Percentiles rank a stretch among this genome's conserved stretches.
phyloP scores from a whole-genome alignment of 495 filamentous ascomycete species.

The Xylaria curta region DNA sequence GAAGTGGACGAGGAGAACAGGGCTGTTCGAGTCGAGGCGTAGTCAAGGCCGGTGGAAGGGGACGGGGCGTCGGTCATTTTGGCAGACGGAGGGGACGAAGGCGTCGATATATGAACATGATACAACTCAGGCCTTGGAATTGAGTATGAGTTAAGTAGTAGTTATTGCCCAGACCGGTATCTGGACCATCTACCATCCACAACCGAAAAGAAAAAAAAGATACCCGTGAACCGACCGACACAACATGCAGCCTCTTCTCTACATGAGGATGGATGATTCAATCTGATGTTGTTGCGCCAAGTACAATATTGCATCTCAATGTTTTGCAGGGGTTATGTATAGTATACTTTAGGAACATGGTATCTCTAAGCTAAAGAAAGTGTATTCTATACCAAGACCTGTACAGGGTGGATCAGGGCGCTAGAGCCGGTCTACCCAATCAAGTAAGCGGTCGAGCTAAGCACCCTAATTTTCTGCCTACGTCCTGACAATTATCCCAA shows the following conservation, averaged over 20 bases:
- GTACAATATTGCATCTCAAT: background rate
- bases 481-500: background rate
- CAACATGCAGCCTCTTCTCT: conserved; percentile 2
- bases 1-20: conserved; percentile 59
- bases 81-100: conserved; percentile 32
- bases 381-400: background rate
- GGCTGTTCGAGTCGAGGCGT: conserved; percentile 41
- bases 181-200: background rate
- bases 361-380: too few relatives aligned
- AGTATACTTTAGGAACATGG: background rate
- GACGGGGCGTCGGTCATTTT: conserved; percentile 54
- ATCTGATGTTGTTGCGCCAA: conserved; percentile 25
- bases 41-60: conserved; percentile 44
- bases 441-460: conserved; percentile 5
- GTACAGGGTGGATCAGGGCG: background rate
- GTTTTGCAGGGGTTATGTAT: conserved; percentile 4
- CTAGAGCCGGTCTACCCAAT: conserved; percentile 13
- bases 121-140: conserved; percentile 19
- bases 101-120: conserved; percentile 40
- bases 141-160: background rate
- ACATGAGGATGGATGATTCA: conserved; percentile 9
- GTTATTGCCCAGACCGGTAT: background rate
- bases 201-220: background rate
- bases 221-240: background rate
- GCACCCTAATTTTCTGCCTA: conserved; percentile 2